These are phyloP conservation scores for Leishmania aethiopica DNA, from an alignment of 208 protist genomes.

Conservation along the genomic window DNA sequence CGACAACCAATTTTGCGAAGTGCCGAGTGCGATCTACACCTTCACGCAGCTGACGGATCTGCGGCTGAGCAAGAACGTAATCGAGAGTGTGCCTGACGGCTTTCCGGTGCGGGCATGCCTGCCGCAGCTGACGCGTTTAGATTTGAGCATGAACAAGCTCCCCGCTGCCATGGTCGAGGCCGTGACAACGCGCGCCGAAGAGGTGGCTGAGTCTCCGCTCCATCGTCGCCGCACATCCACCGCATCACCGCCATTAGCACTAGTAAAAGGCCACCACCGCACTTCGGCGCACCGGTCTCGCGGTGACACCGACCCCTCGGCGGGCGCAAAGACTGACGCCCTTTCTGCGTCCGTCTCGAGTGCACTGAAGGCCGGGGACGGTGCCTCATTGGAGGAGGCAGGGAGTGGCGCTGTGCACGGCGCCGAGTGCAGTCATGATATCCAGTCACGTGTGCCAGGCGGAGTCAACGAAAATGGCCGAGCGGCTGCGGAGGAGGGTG, in stretches of 20 bases:
- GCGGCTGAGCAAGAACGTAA: constrained; percentile 27
- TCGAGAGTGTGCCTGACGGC: constrained; percentile 24
- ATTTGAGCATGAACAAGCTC: constrained; percentile 35
- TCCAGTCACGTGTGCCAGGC: background rate
- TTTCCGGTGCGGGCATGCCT: constrained; percentile 23
- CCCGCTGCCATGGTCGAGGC: constrained; percentile 6
- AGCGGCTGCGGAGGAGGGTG: background rate
- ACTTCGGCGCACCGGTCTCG: background rate
- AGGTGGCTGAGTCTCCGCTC: background rate
- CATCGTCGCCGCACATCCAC: background rate
- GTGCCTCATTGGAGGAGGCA: background rate
- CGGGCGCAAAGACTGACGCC: background rate
- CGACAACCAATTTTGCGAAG: constrained; percentile 38
- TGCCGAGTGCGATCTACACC: constrained; percentile 27
- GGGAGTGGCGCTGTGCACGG: background rate
- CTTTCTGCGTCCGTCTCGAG: background rate
- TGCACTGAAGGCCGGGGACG: background rate
- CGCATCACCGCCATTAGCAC: background rate
- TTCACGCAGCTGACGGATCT: constrained; percentile 52
- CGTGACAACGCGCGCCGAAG: constrained; percentile 9
- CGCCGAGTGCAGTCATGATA: background rate
- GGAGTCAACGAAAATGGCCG: background rate
- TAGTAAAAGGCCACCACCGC: background rate
- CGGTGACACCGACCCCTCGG: background rate
- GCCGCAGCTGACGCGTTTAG: constrained; percentile 18